These are phyloP conservation scores for Phytophthora parvispora DNA, from an alignment of 352 stramenopile species.

Conservation along the genomic window DNA sequence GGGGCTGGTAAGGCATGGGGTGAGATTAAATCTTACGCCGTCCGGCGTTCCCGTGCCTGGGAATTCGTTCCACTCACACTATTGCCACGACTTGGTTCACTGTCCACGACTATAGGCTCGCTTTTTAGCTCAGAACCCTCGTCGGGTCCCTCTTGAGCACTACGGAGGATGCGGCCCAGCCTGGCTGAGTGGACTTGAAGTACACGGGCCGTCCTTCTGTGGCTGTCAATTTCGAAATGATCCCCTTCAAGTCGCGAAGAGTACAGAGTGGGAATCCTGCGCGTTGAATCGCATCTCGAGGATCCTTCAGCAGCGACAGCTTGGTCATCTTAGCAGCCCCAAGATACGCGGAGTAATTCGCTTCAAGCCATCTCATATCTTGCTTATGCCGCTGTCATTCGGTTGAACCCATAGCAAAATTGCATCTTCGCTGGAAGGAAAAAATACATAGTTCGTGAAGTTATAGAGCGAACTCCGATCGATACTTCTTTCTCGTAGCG, in stretches of 20 bases:
- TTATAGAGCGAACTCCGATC: no score
- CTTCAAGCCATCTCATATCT: background rate
- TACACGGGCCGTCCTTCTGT: background rate
- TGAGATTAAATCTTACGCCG: background rate
- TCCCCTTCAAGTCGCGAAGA: background rate
- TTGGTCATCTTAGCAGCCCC: background rate
- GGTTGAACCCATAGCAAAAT: background rate
- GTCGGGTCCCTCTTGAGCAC: background rate
- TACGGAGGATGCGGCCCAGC: background rate
- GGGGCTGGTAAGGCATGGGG: background rate
- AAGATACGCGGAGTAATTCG: background rate
- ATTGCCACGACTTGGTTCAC: background rate
- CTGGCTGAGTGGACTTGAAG: background rate
- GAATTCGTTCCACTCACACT: background rate
- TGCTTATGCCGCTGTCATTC: background rate
- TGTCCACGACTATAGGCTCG: background rate
- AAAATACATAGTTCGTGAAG: background rate
- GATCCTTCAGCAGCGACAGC: background rate
- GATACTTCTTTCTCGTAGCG: background rate
- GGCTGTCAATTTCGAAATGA: background rate
- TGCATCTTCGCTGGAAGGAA: background rate
- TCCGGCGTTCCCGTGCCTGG: background rate
- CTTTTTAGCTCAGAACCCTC: background rate
- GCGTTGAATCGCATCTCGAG: background rate
- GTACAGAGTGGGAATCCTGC: background rate